Percentiles rank a stretch among this genome's conserved stretches.
phyloP scores from a whole-genome alignment of 345 rosid species.

The Hypericum androsaemum region DNA sequence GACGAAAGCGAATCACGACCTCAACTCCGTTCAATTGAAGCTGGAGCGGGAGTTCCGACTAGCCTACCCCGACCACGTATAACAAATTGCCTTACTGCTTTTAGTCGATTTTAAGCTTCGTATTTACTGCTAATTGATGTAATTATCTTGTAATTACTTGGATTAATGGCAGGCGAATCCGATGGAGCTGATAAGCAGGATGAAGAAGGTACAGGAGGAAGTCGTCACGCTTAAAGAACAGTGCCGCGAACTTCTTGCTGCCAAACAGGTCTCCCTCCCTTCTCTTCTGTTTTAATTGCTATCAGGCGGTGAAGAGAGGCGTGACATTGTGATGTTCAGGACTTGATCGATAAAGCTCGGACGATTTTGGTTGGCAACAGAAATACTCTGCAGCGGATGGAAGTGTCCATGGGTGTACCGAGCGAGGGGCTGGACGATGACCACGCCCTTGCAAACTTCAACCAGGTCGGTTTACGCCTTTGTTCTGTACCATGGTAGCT shows the following conservation, averaged over 20 bases:
- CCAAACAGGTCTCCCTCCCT: conserved; percentile 57
- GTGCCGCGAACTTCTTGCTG: conserved; percentile 70
- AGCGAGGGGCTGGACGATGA: conserved; percentile 34
- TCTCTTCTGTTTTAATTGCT: not conserved
- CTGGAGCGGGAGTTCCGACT: conserved; percentile 76
- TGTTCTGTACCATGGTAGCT: not conserved
- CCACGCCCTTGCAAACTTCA: conserved; percentile 59
- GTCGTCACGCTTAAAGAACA: conserved; percentile 48
- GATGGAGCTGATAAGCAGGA: conserved; percentile 56
- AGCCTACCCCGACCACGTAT: conserved; percentile 65
- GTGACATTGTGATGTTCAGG: conserved; percentile 28
- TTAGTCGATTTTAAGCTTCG: too few relatives aligned
- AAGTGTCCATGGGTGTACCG: conserved; percentile 42
- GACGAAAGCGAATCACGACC: conserved; percentile 58
- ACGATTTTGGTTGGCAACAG: conserved; percentile 65
- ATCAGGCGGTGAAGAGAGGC: not conserved
- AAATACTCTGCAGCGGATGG: conserved; percentile 53
- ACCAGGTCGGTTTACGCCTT: conserved; percentile 38
- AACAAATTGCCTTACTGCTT: too few relatives aligned
- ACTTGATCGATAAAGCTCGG: conserved; percentile 79
- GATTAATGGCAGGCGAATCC: conserved; percentile 58
- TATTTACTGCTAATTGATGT: too few relatives aligned
- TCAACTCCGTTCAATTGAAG: conserved; percentile 48
- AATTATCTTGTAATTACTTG: not conserved
- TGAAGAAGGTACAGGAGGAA: conserved; percentile 76